Base-by-base conservation (phyloP, 177 flowering plant species). In the Vitis hybrid region DNA sequence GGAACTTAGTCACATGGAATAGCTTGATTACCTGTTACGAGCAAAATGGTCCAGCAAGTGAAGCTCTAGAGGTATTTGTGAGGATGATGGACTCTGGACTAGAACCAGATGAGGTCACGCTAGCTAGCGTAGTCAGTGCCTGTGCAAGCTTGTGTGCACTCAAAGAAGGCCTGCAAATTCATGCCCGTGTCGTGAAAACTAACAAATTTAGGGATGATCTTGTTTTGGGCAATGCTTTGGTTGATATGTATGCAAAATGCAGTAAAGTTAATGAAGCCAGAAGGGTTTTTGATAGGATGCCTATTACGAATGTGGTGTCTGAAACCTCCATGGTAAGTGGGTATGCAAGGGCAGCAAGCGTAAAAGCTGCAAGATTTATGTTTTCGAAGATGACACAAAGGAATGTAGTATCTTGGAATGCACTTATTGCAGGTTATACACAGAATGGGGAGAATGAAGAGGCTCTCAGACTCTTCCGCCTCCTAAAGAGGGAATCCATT, bases 231-330 rank as follows among this genome's bases (percentile, higher is more conserved):
- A 82, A 82, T 66, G 79, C 85, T 12, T 66, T 82, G 69, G 85
- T 82, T 68, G 85, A 82, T 68, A 82, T 82, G 85, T 82, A 79
- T 60, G 82, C 82, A 10, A 82, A 82, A 27, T 79, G 81, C 24
- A 54, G 74, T 19, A 76, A 68, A 67, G 62, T 82, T 56, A 55
- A 32, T 6, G 40, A 35, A 35, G 40, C 40, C 5, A 35, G 40
- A 35, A 4, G 40, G 40, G 40, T 35, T 35, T 35, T 35, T 35
- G 40, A 35, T 35, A 4, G 40, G 40, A 35, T 35, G 40, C 40
- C 40, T 4, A 6, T 35, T 6, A 35, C 3, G 40, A 35, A 35
- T 35, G 40, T 35, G 40, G 40, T 35, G 6, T 35, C 40, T 3
- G 82, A 76, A 58, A 82, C 82, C 57, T 76, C 82, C 30, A 67